Conservation (phyloP, 106 monocot species). For the Dendrobium chrysotoxum region DNA sequence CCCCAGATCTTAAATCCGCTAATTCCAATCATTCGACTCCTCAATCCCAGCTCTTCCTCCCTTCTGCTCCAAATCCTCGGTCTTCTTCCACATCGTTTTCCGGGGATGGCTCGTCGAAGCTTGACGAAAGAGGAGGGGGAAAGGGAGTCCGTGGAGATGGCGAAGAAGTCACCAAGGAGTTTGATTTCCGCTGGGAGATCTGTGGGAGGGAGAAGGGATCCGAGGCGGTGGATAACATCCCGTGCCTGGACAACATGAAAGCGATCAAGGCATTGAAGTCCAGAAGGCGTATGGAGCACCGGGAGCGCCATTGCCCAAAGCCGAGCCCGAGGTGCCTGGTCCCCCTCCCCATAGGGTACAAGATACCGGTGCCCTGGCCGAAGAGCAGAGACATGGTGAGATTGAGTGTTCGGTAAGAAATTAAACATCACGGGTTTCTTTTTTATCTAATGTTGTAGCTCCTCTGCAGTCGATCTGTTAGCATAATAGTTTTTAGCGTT, state of each 20-base stretch:
- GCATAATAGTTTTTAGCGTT: neutral
- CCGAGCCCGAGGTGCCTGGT: constrained; percentile 57
- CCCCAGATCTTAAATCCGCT: constrained; percentile 5
- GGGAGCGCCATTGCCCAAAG: constrained; percentile 83
- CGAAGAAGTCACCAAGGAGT: constrained; percentile 8
- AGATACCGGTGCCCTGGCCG: constrained; percentile 72
- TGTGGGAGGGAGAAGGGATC: constrained; percentile 34
- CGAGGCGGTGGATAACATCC: constrained; percentile 61
- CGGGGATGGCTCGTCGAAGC: neutral
- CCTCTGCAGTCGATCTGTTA: neutral
- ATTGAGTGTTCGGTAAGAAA: constrained; percentile 36
- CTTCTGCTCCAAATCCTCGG: neutral
- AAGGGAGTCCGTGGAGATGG: neutral
- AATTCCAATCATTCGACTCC: neutral
- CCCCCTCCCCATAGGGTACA: constrained; percentile 61
- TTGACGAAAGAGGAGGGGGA: neutral
- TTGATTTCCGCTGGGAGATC: constrained; percentile 45
- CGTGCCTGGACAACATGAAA: constrained; percentile 81
- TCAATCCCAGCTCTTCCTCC: neutral
- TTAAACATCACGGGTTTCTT: neutral
- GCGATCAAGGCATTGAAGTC: constrained; percentile 84
- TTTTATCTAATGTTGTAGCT: neutral
- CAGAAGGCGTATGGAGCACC: constrained; percentile 80
- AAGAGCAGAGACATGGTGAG: constrained; percentile 92
- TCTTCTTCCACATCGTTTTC: neutral